A percentile compares a stretch with the other conserved stretches of the same genome.
phyloP scores from a whole-genome alignment of 1,139 yeast species.

The Candida glucosophila region DNA sequence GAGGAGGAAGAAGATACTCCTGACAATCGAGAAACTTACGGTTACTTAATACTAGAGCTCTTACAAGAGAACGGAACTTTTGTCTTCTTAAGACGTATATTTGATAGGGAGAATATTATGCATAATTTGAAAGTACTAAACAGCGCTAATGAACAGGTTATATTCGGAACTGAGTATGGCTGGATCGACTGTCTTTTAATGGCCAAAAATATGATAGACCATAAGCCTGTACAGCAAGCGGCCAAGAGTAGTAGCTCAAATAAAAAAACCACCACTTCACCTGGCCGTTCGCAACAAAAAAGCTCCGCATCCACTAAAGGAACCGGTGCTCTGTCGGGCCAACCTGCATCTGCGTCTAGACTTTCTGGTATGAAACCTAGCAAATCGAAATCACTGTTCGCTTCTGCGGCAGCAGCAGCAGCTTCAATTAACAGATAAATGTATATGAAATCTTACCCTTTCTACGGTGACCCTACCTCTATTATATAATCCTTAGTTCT shows the following conservation, averaged over 20 bases:
- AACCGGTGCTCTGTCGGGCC: no score
- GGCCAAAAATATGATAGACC: no score
- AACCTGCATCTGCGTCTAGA: no score
- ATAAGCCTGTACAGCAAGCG: no score
- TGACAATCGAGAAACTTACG: conserved; percentile 22
- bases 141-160: conserved; percentile 23
- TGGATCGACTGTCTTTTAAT: conserved; percentile 41
- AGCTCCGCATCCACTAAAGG: neutral
- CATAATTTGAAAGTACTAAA: conserved; percentile 31
- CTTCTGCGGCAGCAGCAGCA: conserved; percentile 44
- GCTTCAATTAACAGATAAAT: conserved; percentile 31
- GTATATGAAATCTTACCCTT: no score
- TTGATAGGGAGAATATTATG: conserved; percentile 12
- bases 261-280: neutral
- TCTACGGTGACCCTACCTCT: no score
- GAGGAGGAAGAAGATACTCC: conserved; percentile 39
- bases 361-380: no score
- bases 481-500: no score
- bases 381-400: no score
- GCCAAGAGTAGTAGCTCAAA: conserved; percentile 1
- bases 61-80: conserved; percentile 48
- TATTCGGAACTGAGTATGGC: conserved; percentile 29
- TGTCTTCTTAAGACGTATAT: conserved; percentile 44
- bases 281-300: conserved; percentile 1
- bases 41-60: conserved; percentile 59